Conservation (phyloP, 345 rosid species). For the Acer yangbiense region DNA sequence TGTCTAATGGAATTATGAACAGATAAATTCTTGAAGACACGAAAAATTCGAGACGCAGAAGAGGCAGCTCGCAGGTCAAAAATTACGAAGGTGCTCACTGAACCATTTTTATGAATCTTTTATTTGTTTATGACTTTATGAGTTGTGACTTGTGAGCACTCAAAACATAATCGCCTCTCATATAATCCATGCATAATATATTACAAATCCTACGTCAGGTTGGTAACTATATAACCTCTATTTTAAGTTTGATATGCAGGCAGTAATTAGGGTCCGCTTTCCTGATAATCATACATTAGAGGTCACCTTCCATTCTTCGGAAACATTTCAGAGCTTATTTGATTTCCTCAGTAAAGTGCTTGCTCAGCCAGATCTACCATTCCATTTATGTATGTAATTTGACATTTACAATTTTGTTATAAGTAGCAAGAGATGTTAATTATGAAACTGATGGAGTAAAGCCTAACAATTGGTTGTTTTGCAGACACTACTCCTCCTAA, state of each 20-base stretch:
- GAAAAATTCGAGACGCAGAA: conserved; percentile 84
- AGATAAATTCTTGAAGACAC: conserved; percentile 83
- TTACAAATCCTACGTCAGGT: conserved; percentile 3
- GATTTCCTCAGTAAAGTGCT: conserved; percentile 68
- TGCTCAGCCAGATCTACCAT: conserved; percentile 65
- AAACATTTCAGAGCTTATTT: conserved; percentile 69
- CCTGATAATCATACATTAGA: conserved; percentile 85
- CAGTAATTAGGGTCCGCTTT: conserved; percentile 77
- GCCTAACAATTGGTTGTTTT: conserved; percentile 20
- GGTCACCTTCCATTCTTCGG: conserved; percentile 81
- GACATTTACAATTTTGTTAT: background rate
- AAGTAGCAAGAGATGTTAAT: conserved; percentile 4
- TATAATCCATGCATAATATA: background rate
- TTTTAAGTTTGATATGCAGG: conserved; percentile 40
- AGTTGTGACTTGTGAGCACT: conserved; percentile 1
- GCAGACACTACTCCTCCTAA: conserved; percentile 94
- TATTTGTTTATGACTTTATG: conserved; percentile 6
- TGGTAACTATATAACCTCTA: conserved; percentile 4
- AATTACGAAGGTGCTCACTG: conserved; percentile 60
- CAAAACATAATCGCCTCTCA: background rate
- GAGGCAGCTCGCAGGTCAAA: conserved; percentile 77
- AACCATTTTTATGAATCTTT: background rate
- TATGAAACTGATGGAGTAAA: conserved; percentile 4
- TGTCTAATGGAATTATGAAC: conserved; percentile 17
- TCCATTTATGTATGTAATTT: conserved; percentile 67